Conservation (phyloP, 106 monocot species). For the Dactylorhiza incarnata region DNA sequence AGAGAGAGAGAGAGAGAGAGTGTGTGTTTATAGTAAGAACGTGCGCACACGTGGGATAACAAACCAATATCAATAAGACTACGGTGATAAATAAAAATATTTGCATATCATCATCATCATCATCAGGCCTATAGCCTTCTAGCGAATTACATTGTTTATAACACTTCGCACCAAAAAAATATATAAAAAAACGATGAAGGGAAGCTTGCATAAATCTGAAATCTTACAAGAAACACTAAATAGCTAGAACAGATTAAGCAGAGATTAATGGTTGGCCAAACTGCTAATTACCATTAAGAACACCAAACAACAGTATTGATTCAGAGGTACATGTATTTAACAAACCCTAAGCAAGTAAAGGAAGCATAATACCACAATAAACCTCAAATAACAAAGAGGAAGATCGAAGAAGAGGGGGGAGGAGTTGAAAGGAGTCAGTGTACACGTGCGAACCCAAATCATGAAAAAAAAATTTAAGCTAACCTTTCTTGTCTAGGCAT, state of each 20-base stretch:
- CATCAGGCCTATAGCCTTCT: neutral
- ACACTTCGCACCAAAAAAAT: neutral
- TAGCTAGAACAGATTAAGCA: neutral
- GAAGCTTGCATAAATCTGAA: neutral
- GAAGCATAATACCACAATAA: neutral
- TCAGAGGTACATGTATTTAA: neutral
- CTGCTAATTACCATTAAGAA: neutral
- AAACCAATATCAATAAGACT: neutral
- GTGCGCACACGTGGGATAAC: neutral
- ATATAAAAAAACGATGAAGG: neutral
- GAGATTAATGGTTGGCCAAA: neutral
- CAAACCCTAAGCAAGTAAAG: neutral
- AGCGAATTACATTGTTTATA: neutral
- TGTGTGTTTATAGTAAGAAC: neutral
- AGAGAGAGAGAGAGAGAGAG: slow-evolving; percentile 2
- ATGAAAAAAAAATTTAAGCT: neutral
- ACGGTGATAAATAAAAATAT: neutral
- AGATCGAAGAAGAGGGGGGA: neutral
- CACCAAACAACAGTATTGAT: neutral
- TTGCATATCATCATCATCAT: neutral
- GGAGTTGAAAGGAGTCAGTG: neutral
- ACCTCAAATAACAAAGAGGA: neutral
- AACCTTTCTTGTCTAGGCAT: neutral
- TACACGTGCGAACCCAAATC: neutral
- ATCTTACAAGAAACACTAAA: neutral